Percentiles rank a stretch among this genome's conserved stretches.
phyloP scores from a whole-genome alignment of 305 asterid genomes.

The Euphrasia arctica region DNA sequence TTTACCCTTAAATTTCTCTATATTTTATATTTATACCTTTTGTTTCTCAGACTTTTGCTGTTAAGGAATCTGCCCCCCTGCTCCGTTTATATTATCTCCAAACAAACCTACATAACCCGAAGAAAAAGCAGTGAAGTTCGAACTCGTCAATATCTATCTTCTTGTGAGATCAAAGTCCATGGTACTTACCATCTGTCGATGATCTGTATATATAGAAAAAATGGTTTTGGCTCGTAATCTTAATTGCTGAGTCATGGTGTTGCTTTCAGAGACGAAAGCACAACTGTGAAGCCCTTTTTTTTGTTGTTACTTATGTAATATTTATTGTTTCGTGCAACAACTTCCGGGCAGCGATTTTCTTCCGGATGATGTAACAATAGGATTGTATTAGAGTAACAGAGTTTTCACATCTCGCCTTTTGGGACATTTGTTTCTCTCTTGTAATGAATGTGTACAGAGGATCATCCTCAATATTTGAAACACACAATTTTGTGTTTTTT shows the following conservation, averaged over 20 bases:
- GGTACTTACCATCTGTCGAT: slow-evolving; percentile 27
- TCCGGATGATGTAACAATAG: slow-evolving; percentile 22
- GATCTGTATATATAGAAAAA: slow-evolving; percentile 52
- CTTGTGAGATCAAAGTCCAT: slow-evolving; percentile 29
- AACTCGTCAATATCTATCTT: slow-evolving; percentile 12
- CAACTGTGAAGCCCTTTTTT: slow-evolving; percentile 7
- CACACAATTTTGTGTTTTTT: neutral
- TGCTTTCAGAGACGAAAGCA: slow-evolving; percentile 26
- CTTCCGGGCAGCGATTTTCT: slow-evolving; percentile 25
- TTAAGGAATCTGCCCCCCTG: slow-evolving; percentile 20
- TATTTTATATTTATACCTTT: neutral
- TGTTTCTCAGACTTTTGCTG: slow-evolving; percentile 27
- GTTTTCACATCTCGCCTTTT: slow-evolving; percentile 3
- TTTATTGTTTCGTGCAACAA: slow-evolving; percentile 27
- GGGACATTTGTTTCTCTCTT: neutral
- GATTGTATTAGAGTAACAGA: slow-evolving; percentile 14
- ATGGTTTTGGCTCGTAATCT: slow-evolving; percentile 32
- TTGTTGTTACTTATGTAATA: slow-evolving; percentile 22
- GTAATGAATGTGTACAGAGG: slow-evolving; percentile 13
- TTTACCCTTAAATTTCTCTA: neutral
- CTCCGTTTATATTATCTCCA: slow-evolving; percentile 14
- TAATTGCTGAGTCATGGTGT: slow-evolving; percentile 43
- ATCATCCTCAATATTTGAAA: neutral
- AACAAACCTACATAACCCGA: slow-evolving; percentile 27
- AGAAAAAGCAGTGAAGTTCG: slow-evolving; percentile 14